Evolutionary conservation across 1,139 yeast genomes (phyloP).

Genomic region (Diutina pseudorugosa): DNA sequence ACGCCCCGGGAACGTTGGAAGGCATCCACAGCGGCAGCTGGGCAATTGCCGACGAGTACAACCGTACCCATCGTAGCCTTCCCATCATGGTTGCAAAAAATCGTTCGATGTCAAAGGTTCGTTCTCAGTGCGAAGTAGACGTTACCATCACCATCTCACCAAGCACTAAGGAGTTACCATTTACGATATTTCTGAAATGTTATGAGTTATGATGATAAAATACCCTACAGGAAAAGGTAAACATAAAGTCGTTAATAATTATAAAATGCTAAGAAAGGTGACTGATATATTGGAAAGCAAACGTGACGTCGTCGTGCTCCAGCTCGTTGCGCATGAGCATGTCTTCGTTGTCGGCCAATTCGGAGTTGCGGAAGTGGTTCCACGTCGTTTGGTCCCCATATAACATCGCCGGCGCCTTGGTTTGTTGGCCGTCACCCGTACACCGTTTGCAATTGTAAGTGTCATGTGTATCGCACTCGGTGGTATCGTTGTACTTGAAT

Average conservation of each 20-base stretch:
- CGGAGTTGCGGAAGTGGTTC: constrained; percentile 73
- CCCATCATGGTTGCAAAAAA: neutral
- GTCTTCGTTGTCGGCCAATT: constrained; percentile 60
- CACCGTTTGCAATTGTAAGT: constrained; percentile 86
- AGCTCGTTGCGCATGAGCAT: constrained; percentile 63
- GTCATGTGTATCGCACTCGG: constrained; percentile 85
- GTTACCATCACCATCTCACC: no score
- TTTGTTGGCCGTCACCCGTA: constrained; percentile 39
- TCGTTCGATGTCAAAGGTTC: neutral
- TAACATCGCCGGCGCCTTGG: constrained; percentile 74
- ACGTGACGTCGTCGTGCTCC: constrained; percentile 58
- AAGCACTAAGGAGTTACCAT: no score
- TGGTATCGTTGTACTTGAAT: constrained; percentile 56
- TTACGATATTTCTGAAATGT: no score
- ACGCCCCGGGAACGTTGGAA: neutral
- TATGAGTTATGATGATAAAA: no score
- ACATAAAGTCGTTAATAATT: neutral
- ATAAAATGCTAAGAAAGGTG: constrained; percentile 23
- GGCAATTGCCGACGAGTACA: neutral
- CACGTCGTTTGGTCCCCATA: constrained; percentile 98
- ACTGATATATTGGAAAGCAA: constrained; percentile 87
- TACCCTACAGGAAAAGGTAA: no score
- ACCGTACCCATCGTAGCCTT: neutral
- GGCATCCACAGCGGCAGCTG: neutral
- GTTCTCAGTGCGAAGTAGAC: no score